Evolutionary conservation across 371 early-diverging fungal species (phyloP), one percentile per base, ranked within the genome.

Genomic region (Conidiobolus incongruus): DNA sequence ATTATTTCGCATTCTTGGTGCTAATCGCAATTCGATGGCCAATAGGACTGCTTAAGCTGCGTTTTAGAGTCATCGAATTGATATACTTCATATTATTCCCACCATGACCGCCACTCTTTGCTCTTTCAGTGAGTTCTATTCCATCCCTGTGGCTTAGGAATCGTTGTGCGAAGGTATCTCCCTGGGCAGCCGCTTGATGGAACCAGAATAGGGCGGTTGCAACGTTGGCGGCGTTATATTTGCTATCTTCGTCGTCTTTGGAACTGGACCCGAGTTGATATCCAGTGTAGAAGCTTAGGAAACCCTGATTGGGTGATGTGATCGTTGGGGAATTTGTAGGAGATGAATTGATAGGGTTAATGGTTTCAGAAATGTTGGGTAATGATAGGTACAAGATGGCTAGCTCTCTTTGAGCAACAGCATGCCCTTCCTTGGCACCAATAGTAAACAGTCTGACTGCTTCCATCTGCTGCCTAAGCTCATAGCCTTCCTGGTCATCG

Each of bases 151-250:
- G 61, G 37, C 52, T 55, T 33, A 61, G 48, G 40, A 52, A 61
- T 22, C 53, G 53, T 42, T 52, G 47, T 16, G 61, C 55, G 36
- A 61, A 55, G 30, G 51, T 47, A 47, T 61, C 61, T 7, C 61
- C 61, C 24, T 61, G 58, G 0, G 51, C 53, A 0, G 61, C 61
- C 4, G 61, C 61, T 26, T 52, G 35, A 6, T 44, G 43, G 34
- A 61, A 61, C 61, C 61, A 61, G 42, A 58, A 52, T 50, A 61
- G 52, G 5, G 61, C 61, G 4, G 61, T 53, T 0, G 61, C 56
- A 3, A 61, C 49, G 30, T 56, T 61, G 38, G 58, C 54, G 0
- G 56, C 53, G 20, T 61, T 56, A 44, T 53, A 61, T 44, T 61
- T 61, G 20, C 54, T 55, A 13, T 21, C 38, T 3, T 13, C 28